Percentiles rank a stretch among this genome's conserved stretches.
Conservation (phyloP, 23 red algal genomes). For the Porphyridium purpureum region DNA sequence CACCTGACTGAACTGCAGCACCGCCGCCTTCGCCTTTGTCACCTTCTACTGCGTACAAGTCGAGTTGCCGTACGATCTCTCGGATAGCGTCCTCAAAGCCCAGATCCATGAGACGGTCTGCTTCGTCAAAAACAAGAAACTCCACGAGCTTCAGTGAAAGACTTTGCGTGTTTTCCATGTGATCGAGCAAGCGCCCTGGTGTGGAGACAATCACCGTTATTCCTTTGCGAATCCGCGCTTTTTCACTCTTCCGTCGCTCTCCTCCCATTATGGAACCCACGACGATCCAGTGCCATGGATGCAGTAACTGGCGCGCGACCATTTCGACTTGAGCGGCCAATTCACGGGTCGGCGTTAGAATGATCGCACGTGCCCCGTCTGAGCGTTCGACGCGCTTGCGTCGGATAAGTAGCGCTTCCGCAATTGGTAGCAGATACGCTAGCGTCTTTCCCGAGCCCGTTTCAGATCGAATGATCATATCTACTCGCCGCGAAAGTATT, state of each 20-base stretch:
- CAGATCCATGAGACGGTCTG: constrained; percentile 80
- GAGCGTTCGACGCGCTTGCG: constrained; percentile 19
- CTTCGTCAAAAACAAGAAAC: constrained; percentile 88
- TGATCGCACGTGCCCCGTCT: constrained; percentile 46
- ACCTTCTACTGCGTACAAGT: constrained; percentile 1
- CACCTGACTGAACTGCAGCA: background rate
- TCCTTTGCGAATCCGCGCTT: constrained; percentile 75
- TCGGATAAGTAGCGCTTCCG: constrained; percentile 40
- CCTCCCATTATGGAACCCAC: constrained; percentile 42
- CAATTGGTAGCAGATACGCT: constrained; percentile 72
- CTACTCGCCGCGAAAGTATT: too few species aligned
- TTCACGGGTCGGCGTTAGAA: constrained; percentile 85
- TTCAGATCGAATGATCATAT: constrained; percentile 45
- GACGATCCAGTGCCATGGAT: constrained; percentile 86
- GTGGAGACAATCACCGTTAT: constrained; percentile 72
- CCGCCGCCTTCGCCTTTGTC: background rate
- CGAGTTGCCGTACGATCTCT: constrained; percentile 35
- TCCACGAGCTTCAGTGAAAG: constrained; percentile 24
- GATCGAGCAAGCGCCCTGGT: constrained; percentile 81
- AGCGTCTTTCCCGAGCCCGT: constrained; percentile 97
- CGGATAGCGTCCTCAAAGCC: constrained; percentile 62
- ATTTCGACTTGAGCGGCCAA: constrained; percentile 83
- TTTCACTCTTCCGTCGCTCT: constrained; percentile 63
- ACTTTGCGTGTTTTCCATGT: constrained; percentile 66
- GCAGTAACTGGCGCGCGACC: constrained; percentile 41